Base-by-base conservation (phyloP, 768 basidiomycete species). In the Mycena vulgaris region DNA sequence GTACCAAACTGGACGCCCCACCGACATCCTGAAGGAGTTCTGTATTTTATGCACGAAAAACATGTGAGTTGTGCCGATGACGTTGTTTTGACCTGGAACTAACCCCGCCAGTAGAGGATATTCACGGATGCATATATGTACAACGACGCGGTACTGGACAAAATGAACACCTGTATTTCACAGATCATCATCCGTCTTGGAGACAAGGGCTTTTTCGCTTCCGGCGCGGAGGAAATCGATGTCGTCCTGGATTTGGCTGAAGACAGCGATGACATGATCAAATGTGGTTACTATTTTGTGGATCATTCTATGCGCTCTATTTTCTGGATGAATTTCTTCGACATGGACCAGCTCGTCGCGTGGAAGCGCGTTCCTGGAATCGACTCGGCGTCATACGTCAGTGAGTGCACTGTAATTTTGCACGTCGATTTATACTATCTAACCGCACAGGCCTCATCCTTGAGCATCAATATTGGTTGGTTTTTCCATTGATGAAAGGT, bases 201-300 rank as follows among this genome's bases (percentile, higher is more conserved):
- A 10, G 1, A 1, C 25, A 31, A 10, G 16, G 23, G 39, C 39
- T 27, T 9, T 3, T 39, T 39, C 28, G 37, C 16, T 8, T 40
- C 11, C n/a, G 1, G 30, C 3, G n/a, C 35, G 1, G 35, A 53
- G 0, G 16, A 51, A 7, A n/a, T 53, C 61, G 61, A 63, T 21
- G 33, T 63, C 49, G 61, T 63, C 11, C 49, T 63, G 2, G 61
- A 63, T 27, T 27, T 52, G 2, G 5, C 19, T 5, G 61, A 63
- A 10, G 49, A 40, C 5, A 3, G n/a, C 1, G 1, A 48, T 8
- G 61, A 52, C 2, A 52, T 1, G 3, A 27, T 63, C 2, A 39
- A 30, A 31, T 63, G 61, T 14, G 49, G 61, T 21, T 63, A 63
- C 30, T 63, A 63, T 63, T 21, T 63, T 33, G 61, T 63, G 23